Conservation (phyloP, 1,284 basidiomycete species). For the Retiboletus fuscus region DNA sequence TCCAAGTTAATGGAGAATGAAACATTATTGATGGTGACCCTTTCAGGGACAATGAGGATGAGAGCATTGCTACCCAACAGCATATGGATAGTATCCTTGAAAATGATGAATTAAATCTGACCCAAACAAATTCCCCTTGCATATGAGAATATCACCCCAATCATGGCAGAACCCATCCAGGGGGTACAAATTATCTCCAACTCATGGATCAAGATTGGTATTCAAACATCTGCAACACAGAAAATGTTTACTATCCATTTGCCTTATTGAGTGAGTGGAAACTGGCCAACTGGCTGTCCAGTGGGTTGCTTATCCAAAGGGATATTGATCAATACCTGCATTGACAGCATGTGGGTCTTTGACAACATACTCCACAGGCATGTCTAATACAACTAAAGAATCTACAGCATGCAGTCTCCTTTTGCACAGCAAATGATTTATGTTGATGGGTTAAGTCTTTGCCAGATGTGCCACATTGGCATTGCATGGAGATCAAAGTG, state of each 20-base stretch:
- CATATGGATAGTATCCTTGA: not conserved
- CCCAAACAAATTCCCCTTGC: not conserved
- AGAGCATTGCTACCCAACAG: not conserved
- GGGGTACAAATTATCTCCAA: not conserved
- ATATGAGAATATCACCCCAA: conserved; percentile 4
- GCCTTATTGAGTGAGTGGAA: not conserved
- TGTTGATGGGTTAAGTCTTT: not conserved
- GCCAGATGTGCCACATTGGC: not conserved
- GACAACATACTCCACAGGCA: not conserved
- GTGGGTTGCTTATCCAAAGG: not conserved
- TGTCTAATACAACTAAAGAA: not conserved
- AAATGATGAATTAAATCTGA: not conserved
- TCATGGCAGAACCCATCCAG: not conserved
- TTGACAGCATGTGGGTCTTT: not conserved
- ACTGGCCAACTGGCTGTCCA: conserved; percentile 4
- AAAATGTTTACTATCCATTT: not conserved
- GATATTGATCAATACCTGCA: not conserved
- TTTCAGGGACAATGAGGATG: not conserved
- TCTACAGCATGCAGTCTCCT: not conserved
- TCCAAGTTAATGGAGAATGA: not conserved
- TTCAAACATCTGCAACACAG: not conserved
- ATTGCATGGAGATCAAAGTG: not conserved
- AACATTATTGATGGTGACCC: not conserved
- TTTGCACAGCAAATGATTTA: not conserved
- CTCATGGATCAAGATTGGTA: not conserved